phyloP scores from a whole-genome alignment of 108 stramenopile genomes.

The Licmophora abbreviata region DNA sequence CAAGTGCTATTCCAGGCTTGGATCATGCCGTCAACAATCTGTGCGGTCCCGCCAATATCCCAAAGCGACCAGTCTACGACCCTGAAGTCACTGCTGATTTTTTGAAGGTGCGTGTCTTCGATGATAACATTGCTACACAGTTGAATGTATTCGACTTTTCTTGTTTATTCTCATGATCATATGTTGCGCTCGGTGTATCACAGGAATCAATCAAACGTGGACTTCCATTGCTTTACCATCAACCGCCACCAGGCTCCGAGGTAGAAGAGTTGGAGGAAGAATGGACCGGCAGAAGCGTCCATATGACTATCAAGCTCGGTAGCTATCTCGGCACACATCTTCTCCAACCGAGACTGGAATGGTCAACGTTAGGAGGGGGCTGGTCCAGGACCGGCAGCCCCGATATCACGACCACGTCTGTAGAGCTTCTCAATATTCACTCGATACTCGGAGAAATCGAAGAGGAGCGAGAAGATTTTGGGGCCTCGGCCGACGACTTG shows the following conservation, averaged over 20 bases:
- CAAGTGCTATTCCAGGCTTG: too few relatives aligned
- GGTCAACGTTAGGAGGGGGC: constrained; percentile 47
- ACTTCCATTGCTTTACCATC: constrained; percentile 45
- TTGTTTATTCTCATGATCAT: constrained; percentile 5
- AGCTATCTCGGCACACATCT: constrained; percentile 20
- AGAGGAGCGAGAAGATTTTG: constrained; percentile 8
- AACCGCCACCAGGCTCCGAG: too few relatives aligned
- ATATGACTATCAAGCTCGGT: constrained; percentile 40
- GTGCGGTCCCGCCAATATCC: too few relatives aligned
- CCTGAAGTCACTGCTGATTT: constrained; percentile 15
- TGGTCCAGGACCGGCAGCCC: too few relatives aligned
- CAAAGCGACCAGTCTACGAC: too few relatives aligned
- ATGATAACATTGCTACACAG: too few relatives aligned
- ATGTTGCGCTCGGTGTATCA: background rate
- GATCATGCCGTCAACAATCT: too few relatives aligned
- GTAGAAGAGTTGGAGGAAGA: constrained; percentile 15
- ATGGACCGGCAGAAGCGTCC: constrained; percentile 41
- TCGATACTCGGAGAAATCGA: constrained; percentile 24
- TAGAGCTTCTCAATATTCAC: constrained; percentile 43
- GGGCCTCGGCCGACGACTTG: constrained; percentile 14
- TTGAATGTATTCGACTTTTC: constrained; percentile 4
- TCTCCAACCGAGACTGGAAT: constrained; percentile 46
- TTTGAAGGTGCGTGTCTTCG: constrained; percentile 14
- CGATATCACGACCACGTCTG: constrained; percentile 19
- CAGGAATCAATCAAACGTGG: constrained; percentile 43